phyloP scores from a whole-genome alignment of 1,139 yeast genomes.

The Hansenula lynferdii region DNA sequence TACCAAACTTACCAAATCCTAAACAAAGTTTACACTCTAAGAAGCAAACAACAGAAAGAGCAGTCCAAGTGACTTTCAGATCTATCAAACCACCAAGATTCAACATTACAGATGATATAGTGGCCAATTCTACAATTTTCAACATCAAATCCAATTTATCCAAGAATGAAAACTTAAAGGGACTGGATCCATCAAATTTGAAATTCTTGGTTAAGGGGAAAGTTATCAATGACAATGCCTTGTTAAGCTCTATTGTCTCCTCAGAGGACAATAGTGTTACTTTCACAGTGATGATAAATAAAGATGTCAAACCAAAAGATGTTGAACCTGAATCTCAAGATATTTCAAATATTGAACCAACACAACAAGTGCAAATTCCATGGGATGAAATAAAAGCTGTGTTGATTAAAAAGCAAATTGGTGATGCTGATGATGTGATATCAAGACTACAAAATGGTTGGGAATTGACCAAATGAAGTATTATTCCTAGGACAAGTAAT shows the following conservation, averaged over 20 bases:
- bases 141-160: conserved; percentile 33
- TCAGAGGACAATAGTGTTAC: conserved; percentile 15
- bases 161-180: conserved; percentile 19
- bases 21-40: no score
- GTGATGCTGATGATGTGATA: conserved; percentile 22
- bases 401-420: conserved; percentile 21
- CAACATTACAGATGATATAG: conserved; percentile 22
- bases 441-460: conserved; percentile 38
- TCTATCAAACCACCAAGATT: conserved; percentile 44
- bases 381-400: conserved; percentile 30
- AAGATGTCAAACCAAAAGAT: conserved; percentile 7
- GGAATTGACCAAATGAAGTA: conserved; percentile 25
- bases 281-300: conserved; percentile 32
- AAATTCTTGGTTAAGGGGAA: conserved; percentile 44
- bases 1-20: conserved; percentile 29
- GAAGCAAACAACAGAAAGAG: conserved; percentile 20
- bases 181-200: conserved; percentile 26
- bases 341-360: conserved; percentile 5
- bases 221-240: conserved; percentile 37
- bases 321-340: conserved; percentile 6
- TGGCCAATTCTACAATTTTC: conserved; percentile 29
- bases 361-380: conserved; percentile 20
- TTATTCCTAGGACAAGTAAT: not conserved
- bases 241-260: conserved; percentile 16
- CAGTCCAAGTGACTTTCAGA: conserved; percentile 25